Percentiles rank a stretch among this genome's conserved stretches.
Evolutionary conservation across 257 asterid genomes (phyloP).

Genomic region (Penstemon barbatus): DNA sequence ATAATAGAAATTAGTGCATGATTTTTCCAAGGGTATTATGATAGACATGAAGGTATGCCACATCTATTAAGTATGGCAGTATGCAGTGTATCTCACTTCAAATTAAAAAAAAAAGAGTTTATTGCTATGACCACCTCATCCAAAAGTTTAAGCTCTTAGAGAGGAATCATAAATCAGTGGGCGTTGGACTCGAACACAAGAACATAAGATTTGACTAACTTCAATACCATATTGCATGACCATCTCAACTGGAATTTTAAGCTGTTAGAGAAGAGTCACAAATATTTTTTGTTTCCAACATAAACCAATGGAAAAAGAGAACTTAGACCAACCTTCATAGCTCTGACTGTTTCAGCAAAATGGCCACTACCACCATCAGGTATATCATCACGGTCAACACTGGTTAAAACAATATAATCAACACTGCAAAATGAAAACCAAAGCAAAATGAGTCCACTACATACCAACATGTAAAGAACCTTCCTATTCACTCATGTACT

Average conservation of each 20-base stretch:
- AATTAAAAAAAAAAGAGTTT: slow-evolving; percentile 14
- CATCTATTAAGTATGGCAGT: slow-evolving; percentile 5
- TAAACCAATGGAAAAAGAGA: slow-evolving; percentile 15
- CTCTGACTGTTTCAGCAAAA: slow-evolving; percentile 90
- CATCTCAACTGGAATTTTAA: no score
- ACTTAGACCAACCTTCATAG: slow-evolving; percentile 66
- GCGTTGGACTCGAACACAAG: no score
- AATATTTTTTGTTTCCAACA: no score
- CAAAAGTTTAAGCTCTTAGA: no score
- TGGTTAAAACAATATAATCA: slow-evolving; percentile 92
- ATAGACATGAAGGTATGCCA: neutral
- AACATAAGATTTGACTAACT: no score
- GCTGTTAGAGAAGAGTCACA: no score
- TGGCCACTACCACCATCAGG: slow-evolving; percentile 98
- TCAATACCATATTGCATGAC: no score
- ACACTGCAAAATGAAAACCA: slow-evolving; percentile 55
- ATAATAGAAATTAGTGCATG: slow-evolving; percentile 1
- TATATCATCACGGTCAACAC: slow-evolving; percentile 94
- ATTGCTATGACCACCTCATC: no score
- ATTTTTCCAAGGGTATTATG: neutral
- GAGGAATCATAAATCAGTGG: no score
- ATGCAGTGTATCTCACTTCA: slow-evolving; percentile 6
- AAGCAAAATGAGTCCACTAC: slow-evolving; percentile 23
- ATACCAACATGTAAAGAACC: slow-evolving; percentile 5
- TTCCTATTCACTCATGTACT: slow-evolving; percentile 10